These are phyloP conservation scores for Brassica nigra DNA, from an alignment of 345 rosid genomes.

Conservation along the genomic window DNA sequence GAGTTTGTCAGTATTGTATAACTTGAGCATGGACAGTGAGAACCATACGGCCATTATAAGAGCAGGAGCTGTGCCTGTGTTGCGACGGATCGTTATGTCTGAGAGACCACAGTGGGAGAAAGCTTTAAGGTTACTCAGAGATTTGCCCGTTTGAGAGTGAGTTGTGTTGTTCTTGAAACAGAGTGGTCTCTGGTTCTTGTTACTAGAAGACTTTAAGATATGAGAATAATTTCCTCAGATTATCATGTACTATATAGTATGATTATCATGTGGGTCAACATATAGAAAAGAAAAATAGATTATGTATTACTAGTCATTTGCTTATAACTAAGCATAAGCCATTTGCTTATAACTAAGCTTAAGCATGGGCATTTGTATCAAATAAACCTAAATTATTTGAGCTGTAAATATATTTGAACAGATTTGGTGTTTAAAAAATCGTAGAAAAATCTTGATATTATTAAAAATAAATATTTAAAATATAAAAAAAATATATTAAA, in stretches of 20 bases:
- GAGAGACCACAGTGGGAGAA: constrained; percentile 70
- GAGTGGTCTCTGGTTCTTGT: constrained; percentile 14
- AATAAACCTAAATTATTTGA: too few relatives aligned
- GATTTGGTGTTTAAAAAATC: too few relatives aligned
- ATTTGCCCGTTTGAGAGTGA: constrained; percentile 52
- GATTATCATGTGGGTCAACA: background rate
- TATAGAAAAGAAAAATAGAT: background rate
- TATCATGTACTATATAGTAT: constrained; percentile 12
- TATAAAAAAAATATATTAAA: too few relatives aligned
- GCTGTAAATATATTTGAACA: too few relatives aligned
- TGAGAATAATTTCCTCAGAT: background rate
- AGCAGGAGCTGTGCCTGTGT: constrained; percentile 73
- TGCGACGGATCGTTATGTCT: constrained; percentile 70
- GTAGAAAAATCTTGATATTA: too few relatives aligned
- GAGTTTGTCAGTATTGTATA: constrained; percentile 66
- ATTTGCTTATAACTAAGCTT: too few relatives aligned
- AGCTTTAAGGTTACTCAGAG: constrained; percentile 74
- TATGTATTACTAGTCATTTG: background rate
- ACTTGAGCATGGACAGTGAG: constrained; percentile 81
- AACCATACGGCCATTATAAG: constrained; percentile 70
- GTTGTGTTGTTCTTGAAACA: constrained; percentile 10
- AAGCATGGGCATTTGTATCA: too few relatives aligned
- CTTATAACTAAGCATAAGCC: background rate
- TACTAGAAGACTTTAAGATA: background rate
- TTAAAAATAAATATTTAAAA: too few relatives aligned